phyloP scores from a whole-genome alignment of 140 eudicot species.

The Artemisia princeps region DNA sequence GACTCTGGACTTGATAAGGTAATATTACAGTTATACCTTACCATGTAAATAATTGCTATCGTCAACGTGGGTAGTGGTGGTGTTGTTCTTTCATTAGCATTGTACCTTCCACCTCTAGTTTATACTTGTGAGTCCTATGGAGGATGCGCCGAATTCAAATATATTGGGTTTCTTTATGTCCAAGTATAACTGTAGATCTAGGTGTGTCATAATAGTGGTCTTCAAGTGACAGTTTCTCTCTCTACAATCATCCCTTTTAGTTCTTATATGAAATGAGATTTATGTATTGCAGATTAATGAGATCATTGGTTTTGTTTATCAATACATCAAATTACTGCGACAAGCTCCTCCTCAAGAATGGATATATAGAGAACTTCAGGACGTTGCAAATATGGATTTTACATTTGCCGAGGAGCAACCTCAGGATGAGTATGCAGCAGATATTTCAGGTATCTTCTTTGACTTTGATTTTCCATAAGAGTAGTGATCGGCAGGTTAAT shows the following conservation, averaged over 20 bases:
- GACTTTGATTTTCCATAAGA: neutral
- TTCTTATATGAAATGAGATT: constrained; percentile 14
- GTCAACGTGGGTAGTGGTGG: neutral
- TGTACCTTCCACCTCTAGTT: neutral
- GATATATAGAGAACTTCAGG: constrained; percentile 94
- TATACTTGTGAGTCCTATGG: neutral
- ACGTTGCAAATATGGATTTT: constrained; percentile 82
- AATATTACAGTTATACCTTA: constrained; percentile 13
- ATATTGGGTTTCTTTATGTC: no score
- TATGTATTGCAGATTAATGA: constrained; percentile 53
- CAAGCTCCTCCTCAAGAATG: constrained; percentile 82
- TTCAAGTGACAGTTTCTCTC: constrained; percentile 2
- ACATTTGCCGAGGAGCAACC: constrained; percentile 92
- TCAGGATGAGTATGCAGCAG: constrained; percentile 96
- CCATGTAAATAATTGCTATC: constrained; percentile 7
- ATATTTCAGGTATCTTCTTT: constrained; percentile 64
- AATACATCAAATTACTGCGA: constrained; percentile 72
- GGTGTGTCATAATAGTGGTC: neutral
- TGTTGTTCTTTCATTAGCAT: neutral
- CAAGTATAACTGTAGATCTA: neutral
- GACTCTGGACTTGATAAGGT: constrained; percentile 89
- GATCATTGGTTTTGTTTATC: constrained; percentile 75
- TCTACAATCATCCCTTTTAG: neutral
- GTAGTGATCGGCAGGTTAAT: no score
- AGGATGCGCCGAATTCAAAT: no score